A percentile compares a stretch with the other conserved stretches of the same genome.
Conservation (phyloP, 2,329 filamentous ascomycete species). For the Epichloe scottii region DNA sequence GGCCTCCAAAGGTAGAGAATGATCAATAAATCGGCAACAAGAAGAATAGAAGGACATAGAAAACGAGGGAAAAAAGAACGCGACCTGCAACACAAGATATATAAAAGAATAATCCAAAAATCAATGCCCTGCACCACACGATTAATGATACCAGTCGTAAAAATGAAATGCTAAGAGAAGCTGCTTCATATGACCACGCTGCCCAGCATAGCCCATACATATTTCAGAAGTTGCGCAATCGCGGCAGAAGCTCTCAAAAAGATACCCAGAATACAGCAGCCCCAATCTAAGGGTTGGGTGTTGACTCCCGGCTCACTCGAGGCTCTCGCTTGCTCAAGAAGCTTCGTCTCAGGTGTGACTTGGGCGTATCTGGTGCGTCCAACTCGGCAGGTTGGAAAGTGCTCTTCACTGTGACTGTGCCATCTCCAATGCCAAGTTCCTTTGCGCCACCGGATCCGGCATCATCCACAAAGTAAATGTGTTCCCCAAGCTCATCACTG, state of each 20-base stretch:
- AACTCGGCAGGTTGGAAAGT: conserved; percentile 48
- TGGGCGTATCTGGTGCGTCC: conserved; percentile 33
- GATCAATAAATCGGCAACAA: neutral
- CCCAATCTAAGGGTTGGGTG: conserved; percentile 22
- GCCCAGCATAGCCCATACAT: neutral
- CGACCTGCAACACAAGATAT: neutral
- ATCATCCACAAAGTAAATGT: conserved; percentile 86
- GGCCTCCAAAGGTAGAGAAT: neutral
- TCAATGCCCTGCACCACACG: neutral
- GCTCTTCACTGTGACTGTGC: conserved; percentile 61
- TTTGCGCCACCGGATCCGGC: conserved; percentile 55
- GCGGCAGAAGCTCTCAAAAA: neutral
- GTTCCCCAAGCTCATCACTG: conserved; percentile 75
- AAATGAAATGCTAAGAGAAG: neutral
- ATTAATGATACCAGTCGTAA: neutral
- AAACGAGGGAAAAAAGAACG: neutral
- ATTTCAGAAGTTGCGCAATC: neutral
- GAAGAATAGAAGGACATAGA: neutral
- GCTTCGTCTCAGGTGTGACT: conserved; percentile 35
- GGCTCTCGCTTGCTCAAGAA: conserved; percentile 42
- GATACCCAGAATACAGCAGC: conserved; percentile 8
- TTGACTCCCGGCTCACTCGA: conserved; percentile 30
- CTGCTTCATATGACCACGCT: conserved; percentile 2
- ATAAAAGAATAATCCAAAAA: neutral
- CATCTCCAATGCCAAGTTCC: conserved; percentile 59